Base-by-base conservation (phyloP, 768 basidiomycete species). In the Gymnopilus dilepis region DNA sequence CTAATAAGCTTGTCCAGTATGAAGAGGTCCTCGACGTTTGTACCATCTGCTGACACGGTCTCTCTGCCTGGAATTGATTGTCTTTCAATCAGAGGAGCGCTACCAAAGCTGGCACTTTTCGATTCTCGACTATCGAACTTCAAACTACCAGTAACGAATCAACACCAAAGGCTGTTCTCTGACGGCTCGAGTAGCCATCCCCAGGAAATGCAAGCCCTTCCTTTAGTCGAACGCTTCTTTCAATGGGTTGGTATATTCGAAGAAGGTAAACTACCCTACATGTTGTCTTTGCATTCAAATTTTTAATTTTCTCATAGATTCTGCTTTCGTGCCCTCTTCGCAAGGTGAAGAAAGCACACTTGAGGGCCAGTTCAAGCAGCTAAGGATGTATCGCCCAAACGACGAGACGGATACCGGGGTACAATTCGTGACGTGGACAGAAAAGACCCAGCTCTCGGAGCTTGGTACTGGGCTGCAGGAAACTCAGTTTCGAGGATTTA, bases 61-160 rank as follows among this genome's bases (percentile, higher is more conserved):
- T 37, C 37, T 37, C 58, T 26, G 59, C 58, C 9, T 53, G 56
- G 15, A 66, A 75, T 22, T 70, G 76, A 15, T 22, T 8, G 69
- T 15, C 42, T 34, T 26, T n/a, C n/a, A n/a, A 54, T 21, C 54
- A 60, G 50, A 21, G 41, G 37, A 21, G 17, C 41, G 28, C 52
- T 40, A 7, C 67, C 67, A 6, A 67, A 58, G 30, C 47, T 58
- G 15, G 57, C 47, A 6, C 26, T 58, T 15, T 91, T 91, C 65
- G 89, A 91, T 68, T 84, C 86, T 22, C 76, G 75, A 26, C 66
- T 90, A n/a, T 76, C 80, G 50, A 67, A 76, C n/a, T 65, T 87
- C 51, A 79, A 74, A 59, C 73, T 87, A 2, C 85, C 87, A 1
- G 71, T 87, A 12, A 66, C 79, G 26, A 79, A 76, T 30, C 62